phyloP scores from a whole-genome alignment of 192 early-diverging fungal genomes.

The Phlyctochytrium bullatum region DNA sequence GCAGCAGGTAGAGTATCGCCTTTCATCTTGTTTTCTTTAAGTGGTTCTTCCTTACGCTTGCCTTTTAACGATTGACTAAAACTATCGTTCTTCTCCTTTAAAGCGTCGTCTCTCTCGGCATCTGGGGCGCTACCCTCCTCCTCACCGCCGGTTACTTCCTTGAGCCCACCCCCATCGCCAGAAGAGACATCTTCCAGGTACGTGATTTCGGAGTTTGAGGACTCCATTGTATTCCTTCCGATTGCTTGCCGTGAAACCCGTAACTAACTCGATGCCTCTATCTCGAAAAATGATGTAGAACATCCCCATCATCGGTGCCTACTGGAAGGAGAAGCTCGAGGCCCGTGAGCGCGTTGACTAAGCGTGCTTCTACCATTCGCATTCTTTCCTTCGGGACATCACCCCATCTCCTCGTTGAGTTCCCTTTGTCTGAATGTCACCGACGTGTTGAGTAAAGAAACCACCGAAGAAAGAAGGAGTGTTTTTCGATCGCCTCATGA shows the following conservation, averaged over 20 bases:
- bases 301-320: slow-evolving; percentile 42
- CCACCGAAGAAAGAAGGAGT: too few species aligned
- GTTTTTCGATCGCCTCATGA: too few species aligned
- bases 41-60: neutral
- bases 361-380: too few species aligned
- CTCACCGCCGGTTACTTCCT: slow-evolving; percentile 37
- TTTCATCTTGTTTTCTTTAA: neutral
- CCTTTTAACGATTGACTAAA: too few species aligned
- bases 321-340: slow-evolving; percentile 48
- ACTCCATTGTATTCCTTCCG: slow-evolving; percentile 8
- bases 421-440: too few species aligned
- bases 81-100: neutral
- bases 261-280: neutral
- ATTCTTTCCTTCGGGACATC: too few species aligned
- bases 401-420: too few species aligned
- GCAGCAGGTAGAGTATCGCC: slow-evolving; percentile 13
- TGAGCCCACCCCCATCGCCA: slow-evolving; percentile 44
- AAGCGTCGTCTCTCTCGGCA: slow-evolving; percentile 6
- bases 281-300: slow-evolving; percentile 11
- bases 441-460: too few species aligned
- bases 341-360: slow-evolving; percentile 26
- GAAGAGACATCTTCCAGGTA: slow-evolving; percentile 34
- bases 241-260: neutral
- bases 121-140: slow-evolving; percentile 42
- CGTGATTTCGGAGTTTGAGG: neutral